Evolutionary conservation across 306 rosid species (phyloP).

Genomic region (Pyrus communis): DNA sequence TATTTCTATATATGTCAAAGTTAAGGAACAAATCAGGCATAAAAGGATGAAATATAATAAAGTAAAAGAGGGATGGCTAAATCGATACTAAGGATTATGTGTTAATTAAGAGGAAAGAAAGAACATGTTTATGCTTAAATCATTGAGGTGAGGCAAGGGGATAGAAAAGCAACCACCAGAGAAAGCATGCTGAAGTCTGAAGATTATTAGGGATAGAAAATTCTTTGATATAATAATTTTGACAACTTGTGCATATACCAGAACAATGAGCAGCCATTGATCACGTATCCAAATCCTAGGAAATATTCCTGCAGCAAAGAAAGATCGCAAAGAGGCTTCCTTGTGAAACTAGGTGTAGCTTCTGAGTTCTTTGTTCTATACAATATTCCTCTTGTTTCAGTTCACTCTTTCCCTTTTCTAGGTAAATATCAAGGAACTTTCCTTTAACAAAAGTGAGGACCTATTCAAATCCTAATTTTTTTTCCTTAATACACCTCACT

Average conservation of each 20-base stretch:
- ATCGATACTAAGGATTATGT: neutral
- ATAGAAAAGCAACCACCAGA: constrained; percentile 12
- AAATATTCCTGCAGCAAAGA: constrained; percentile 16
- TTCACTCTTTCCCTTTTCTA: neutral
- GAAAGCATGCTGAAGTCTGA: neutral
- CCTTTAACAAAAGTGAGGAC: neutral
- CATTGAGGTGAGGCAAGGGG: constrained; percentile 1
- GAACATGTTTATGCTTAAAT: neutral
- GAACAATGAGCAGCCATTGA: constrained; percentile 2
- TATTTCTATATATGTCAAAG: neutral
- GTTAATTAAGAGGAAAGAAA: neutral
- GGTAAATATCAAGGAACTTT: neutral
- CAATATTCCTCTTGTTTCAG: neutral
- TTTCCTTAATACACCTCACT: neutral
- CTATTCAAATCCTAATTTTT: neutral
- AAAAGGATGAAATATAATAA: neutral
- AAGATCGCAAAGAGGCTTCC: neutral
- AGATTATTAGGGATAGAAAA: neutral
- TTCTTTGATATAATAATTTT: constrained; percentile 8
- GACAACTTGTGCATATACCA: constrained; percentile 18
- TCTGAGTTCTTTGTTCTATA: neutral
- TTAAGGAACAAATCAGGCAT: neutral
- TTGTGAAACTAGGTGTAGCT: neutral
- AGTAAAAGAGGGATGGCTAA: neutral
- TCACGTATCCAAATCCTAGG: constrained; percentile 9